Base-by-base conservation (phyloP, 495 filamentous ascomycete species). In the Cladorrhinum samala region DNA sequence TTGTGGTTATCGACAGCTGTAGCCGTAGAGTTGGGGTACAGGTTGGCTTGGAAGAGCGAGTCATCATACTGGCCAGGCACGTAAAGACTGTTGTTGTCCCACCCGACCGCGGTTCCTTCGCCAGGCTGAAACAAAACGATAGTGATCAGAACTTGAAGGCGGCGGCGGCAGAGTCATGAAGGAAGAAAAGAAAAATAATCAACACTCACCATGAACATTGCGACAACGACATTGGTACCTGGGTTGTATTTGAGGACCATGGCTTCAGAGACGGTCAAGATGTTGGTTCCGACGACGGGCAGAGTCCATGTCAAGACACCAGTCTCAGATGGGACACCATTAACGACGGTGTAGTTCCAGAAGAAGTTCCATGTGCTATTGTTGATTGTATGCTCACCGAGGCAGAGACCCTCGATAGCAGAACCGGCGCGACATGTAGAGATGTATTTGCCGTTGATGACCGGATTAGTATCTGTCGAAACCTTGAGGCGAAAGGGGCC, bases 371-470 rank as follows among this genome's bases (percentile, higher is more conserved):
- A 18, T 55, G 53, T 66, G 18, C 48, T 46, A 0, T 25, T 39
- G 25, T 46, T 39, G 24, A 49, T 46, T 19, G 53, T 20, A 27
- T 42, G 41, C 6, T 47, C 54, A 24, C 61, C 59, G 36, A 76
- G 56, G 63, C 80, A 84, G 36, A 83, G 67, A 9, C 69, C 73
- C 54, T 80, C 73, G 23, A 75, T 77, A 16, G 72, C 78, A 33
- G 80, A 79, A 9, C 81, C 81, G 20, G 75, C 63, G 55, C 83
- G 80, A 66, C 81, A 83, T 25, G 79, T 62, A 4, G 39, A 39
- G 33, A 78, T 70, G 46, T 67, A 70, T 2, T 64, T 53, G 65
- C 65, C 68, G 52, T 72, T 57, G 37, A 70, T 36, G 8, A 64
- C 60, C 9, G 56, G 50, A 47, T 71, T 68, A 38, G 42, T 25